phyloP scores from a whole-genome alignment of 345 rosid species.

The Schrenkiella parvula region DNA sequence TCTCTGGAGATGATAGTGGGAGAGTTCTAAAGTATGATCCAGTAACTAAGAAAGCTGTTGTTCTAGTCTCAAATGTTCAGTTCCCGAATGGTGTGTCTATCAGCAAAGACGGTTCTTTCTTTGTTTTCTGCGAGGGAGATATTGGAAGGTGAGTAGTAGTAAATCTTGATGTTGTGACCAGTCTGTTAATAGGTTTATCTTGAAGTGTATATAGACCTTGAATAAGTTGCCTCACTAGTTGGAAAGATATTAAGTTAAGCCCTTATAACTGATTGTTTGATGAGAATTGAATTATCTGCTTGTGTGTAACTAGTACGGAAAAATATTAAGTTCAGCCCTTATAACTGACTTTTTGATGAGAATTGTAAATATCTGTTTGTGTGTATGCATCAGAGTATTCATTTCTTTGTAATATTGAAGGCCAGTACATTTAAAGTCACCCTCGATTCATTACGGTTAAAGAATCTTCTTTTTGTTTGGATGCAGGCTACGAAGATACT shows the following conservation, averaged over 20 bases:
- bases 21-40: conserved; percentile 78
- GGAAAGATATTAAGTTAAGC: not conserved
- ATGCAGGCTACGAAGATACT: conserved; percentile 67
- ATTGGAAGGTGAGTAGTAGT: conserved; percentile 53
- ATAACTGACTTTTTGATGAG: too few relatives aligned
- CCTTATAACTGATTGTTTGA: not conserved
- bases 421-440: not conserved
- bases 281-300: not conserved
- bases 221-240: not conserved
- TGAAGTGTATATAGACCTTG: not conserved
- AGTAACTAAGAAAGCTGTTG: conserved; percentile 57
- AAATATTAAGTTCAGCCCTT: too few relatives aligned
- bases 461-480: not conserved
- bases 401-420: not conserved
- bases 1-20: conserved; percentile 65
- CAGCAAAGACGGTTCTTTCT: conserved; percentile 84
- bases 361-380: not conserved
- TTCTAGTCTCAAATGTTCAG: conserved; percentile 58
- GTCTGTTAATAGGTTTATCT: not conserved
- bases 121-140: conserved; percentile 64
- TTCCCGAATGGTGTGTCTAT: conserved; percentile 88
- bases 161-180: not conserved
- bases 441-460: not conserved
- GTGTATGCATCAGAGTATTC: not conserved
- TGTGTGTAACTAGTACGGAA: too few relatives aligned